Evolutionary conservation across 768 basidiomycete genomes (phyloP), one percentile per base, ranked within the genome.

Genomic region (Russula sp.): DNA sequence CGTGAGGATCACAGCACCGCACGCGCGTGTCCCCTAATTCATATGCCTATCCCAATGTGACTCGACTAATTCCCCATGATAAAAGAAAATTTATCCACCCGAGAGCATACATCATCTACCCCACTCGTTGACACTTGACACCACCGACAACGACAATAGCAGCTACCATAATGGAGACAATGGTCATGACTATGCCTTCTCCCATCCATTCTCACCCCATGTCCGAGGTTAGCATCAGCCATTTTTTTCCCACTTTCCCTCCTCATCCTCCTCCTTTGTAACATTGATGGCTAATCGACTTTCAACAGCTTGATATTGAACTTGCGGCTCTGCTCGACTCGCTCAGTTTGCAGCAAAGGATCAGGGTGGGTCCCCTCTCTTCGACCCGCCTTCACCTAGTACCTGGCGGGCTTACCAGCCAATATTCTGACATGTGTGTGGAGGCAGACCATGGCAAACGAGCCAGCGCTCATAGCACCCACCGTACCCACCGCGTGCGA

Each of bases 391-490:
- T 5, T 36, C 28, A 22, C 44, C 32, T 2, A n/a, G n/a, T 26
- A 24, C 4, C 24, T n/a, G 49, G 38, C 18, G 50, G 32, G 20
- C 53, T 5, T 38, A 20, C 28, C 22, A 11, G n/a, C 53, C 34
- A n/a, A 32, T 9, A 51, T 18, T 62, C 66, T 62, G 46, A 62
- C 63, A 42, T 53, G 26, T 28, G 32, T 61, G 20, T 67, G 66
- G 68, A 69, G 68, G 66, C 48, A 69, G 68, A 52, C 46, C 46
- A n/a, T 48, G 20, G n/a, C 49, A 69, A 69, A 22, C 66, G 66
- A 59, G 42, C 62, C 62, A 26, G 53, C 40, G 36, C 32, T 38
- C 6, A 53, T 60, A 26, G 53, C 40, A 44, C 32, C 46, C 6
- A 53, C 64, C 52, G 34, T 44, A 28, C 50, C 65, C 59, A 40